These are phyloP conservation scores for Chrysanthemum lavandulifolium DNA, from an alignment of 129 eudicot species.

Conservation along the genomic window DNA sequence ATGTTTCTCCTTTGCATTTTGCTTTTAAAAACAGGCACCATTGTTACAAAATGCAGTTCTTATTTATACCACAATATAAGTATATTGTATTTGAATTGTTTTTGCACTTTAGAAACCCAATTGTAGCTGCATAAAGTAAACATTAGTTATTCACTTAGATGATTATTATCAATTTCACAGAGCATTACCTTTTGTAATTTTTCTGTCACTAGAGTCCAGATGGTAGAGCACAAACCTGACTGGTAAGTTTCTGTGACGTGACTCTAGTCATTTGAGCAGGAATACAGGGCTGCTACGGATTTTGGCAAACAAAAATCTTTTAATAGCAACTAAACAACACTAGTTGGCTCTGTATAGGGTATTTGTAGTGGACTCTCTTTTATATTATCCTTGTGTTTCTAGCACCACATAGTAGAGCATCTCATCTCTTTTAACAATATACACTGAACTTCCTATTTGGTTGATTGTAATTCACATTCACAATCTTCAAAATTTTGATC, in stretches of 20 bases:
- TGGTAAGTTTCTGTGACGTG: not conserved
- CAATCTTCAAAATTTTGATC: not conserved
- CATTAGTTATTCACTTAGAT: not conserved
- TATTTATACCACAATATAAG: not conserved
- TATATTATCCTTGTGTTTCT: not conserved
- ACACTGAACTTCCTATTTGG: conserved; percentile 5
- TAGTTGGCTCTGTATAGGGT: not conserved
- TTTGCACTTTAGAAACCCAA: not conserved
- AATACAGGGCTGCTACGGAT: not conserved
- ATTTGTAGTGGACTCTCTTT: not conserved
- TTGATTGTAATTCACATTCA: not conserved
- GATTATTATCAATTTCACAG: not conserved
- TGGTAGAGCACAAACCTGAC: not conserved
- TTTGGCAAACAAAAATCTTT: not conserved
- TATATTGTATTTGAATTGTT: not conserved
- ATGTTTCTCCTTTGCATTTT: not conserved
- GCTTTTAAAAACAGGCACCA: not conserved
- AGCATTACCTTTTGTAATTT: not conserved
- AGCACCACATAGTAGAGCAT: not conserved
- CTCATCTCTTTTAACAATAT: not conserved
- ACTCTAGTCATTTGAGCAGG: not conserved
- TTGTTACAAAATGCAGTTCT: not conserved
- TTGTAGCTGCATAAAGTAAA: not conserved
- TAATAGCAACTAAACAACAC: not conserved
- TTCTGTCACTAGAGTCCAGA: not conserved